phyloP scores from a whole-genome alignment of 73 alveolate genomes.

The Durusdinium trenchii region DNA sequence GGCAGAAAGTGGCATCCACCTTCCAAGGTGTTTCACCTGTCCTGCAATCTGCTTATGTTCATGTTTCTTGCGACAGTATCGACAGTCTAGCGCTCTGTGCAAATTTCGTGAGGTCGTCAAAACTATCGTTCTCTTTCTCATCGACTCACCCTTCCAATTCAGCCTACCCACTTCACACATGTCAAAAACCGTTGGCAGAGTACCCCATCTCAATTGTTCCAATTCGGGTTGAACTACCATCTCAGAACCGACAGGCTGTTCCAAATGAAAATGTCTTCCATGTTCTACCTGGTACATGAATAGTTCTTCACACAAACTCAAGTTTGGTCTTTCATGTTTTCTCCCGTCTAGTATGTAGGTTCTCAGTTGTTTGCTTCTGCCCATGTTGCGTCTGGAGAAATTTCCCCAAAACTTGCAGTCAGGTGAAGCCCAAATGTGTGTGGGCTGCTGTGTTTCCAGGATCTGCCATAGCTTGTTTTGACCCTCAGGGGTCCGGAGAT shows the following conservation, averaged over 20 bases:
- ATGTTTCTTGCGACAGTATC: not conserved
- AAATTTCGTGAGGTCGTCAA: not conserved
- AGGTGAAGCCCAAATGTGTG: not conserved
- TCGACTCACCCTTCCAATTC: not conserved
- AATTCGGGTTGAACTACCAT: not conserved
- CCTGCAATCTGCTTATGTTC: not conserved
- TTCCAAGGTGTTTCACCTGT: not conserved
- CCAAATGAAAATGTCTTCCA: not conserved
- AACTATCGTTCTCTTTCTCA: not conserved
- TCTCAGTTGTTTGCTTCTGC: not conserved
- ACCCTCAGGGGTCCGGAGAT: too few relatives aligned
- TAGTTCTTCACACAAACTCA: not conserved
- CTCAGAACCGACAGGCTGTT: too few relatives aligned
- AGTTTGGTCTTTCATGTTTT: not conserved
- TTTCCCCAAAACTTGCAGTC: not conserved
- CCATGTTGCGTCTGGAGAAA: not conserved
- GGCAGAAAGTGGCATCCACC: not conserved
- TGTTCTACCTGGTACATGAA: not conserved
- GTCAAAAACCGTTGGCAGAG: not conserved
- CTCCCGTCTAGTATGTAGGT: not conserved
- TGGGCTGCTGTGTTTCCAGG: too few relatives aligned
- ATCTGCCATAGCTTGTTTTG: too few relatives aligned
- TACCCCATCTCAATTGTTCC: not conserved
- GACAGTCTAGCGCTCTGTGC: not conserved
- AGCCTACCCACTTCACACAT: not conserved